A percentile compares a stretch with the other conserved stretches of the same genome.
phyloP scores from a whole-genome alignment of 805 yeast genomes.

The Candida boidinii region DNA sequence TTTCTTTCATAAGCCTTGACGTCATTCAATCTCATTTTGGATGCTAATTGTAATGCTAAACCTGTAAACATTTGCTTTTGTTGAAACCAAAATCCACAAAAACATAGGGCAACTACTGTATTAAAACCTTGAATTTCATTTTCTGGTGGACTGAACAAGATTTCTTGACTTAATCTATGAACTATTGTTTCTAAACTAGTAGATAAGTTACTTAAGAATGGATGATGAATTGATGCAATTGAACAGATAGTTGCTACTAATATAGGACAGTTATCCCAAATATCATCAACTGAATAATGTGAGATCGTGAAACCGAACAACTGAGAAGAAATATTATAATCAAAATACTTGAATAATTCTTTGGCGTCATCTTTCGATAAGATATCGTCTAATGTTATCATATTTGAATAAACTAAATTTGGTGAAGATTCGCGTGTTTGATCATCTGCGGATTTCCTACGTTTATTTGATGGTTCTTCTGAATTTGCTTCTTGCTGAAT shows the following conservation, averaged over 20 bases:
- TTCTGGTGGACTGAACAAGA: conserved; percentile 26
- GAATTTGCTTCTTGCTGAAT: too few relatives aligned
- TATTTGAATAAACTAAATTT: too few relatives aligned
- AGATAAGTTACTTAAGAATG: conserved; percentile 21
- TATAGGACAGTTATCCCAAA: conserved; percentile 51
- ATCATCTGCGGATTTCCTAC: too few relatives aligned
- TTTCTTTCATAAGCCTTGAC: conserved; percentile 4
- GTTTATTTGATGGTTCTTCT: too few relatives aligned
- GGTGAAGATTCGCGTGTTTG: too few relatives aligned
- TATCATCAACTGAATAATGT: conserved; percentile 34
- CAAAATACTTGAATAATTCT: conserved; percentile 44
- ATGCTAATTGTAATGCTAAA: conserved; percentile 57
- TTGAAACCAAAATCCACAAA: conserved; percentile 64
- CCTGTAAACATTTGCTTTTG: conserved; percentile 60
- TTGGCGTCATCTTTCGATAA: conserved; percentile 25
- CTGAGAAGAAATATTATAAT: conserved; percentile 50
- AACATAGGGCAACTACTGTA: conserved; percentile 52
- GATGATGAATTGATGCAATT: conserved; percentile 56
- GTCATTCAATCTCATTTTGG: conserved; percentile 37
- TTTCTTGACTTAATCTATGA: conserved; percentile 18
- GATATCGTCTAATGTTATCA: conserved; percentile 11
- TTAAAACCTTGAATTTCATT: conserved; percentile 44
- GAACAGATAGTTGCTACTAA: conserved; percentile 52
- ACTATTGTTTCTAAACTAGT: conserved; percentile 20
- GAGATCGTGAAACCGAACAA: conserved; percentile 58